Percentiles rank a stretch among this genome's conserved stretches.
phyloP scores from a whole-genome alignment of 805 yeast genomes.

The Pichia eremophila region DNA sequence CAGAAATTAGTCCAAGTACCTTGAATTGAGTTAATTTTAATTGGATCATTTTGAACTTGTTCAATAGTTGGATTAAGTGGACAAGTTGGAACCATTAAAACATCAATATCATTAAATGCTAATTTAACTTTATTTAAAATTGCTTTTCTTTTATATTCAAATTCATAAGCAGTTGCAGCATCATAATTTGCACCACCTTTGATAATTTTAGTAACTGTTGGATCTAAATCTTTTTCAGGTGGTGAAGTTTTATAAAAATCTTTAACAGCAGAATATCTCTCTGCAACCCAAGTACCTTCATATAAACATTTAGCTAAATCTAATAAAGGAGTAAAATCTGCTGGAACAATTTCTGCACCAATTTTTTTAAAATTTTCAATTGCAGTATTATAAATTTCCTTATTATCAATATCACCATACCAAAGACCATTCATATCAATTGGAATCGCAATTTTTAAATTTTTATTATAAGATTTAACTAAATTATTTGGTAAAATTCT shows the following conservation, averaged over 20 bases:
- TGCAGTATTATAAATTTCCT: conserved; percentile 47
- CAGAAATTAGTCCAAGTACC: conserved; percentile 99
- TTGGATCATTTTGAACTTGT: conserved; percentile 68
- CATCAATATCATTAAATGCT: conserved; percentile 55
- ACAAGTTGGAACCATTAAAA: conserved; percentile 83
- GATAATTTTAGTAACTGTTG: conserved; percentile 71
- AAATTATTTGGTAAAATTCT: conserved; percentile 66
- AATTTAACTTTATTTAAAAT: conserved; percentile 57
- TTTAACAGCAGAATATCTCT: conserved; percentile 76
- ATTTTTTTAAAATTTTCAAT: conserved; percentile 40
- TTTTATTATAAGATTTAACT: conserved; percentile 43
- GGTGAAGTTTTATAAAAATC: conserved; percentile 66
- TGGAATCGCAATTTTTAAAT: conserved; percentile 73
- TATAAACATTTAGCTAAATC: conserved; percentile 81
- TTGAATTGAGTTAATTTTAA: conserved; percentile 76
- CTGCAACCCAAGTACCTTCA: conserved; percentile 99
- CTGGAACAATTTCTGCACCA: conserved; percentile 50
- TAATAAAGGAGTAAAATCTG: conserved; percentile 68
- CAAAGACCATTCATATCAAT: conserved; percentile 47
- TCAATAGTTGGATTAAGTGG: conserved; percentile 83
- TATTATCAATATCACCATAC: conserved; percentile 79
- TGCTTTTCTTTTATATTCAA: conserved; percentile 78
- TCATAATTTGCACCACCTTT: conserved; percentile 66
- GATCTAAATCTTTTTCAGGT: conserved; percentile 65
- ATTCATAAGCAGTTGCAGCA: conserved; percentile 79